Base-by-base conservation (phyloP, 148 eudicot genomes). In the Rhododendron griersonianum region DNA sequence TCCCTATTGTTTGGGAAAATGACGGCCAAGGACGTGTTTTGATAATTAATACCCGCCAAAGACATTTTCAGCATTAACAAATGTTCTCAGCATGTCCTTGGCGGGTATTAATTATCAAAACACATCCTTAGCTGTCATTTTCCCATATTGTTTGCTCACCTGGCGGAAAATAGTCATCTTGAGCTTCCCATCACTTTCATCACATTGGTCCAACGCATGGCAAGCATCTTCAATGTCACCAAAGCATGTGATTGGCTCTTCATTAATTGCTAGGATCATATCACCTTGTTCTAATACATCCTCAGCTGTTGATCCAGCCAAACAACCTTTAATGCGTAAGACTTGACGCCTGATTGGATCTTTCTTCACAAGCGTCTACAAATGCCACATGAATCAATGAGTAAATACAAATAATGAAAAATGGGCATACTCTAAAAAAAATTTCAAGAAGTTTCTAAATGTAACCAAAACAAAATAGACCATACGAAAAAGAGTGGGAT, bases 301-400 rank as follows among this genome's bases (percentile, higher is more conserved):
- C 82, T 92, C 96, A 84, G 98, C 98, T 86, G 87, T 94, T 86
- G 99, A 96, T 83, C 98, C 98, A 85, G 99, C 99, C 90, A 94
- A 91, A 91, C 99, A 96, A 86, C 98, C 95, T 93, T 95, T 94
- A 81, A 96, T 96, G 83, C 96, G 93, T 78, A 96, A 91, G 80
- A 96, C 98, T 89, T 96, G 99, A 57, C 98, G 94, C 90, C 98
- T 92, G 47, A 92, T 81, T 81, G 99, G 98, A 90, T 96, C 99
- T 88, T 94, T 95, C 90, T 91, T 94, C 65, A 93, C 93, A 87
- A 96, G 96, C 55, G 96, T 96, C 98, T 96, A 87, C 80, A 88
- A 86, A 18, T 75, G 83, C 78, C 85, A 86, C 15, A 51, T 35
- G 84, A 82, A 59, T n/a, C 61, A 85, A 51, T 82, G 44, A 50